phyloP scores from a whole-genome alignment of 2,329 filamentous ascomycete species.

The Metarhizium brunneum region DNA sequence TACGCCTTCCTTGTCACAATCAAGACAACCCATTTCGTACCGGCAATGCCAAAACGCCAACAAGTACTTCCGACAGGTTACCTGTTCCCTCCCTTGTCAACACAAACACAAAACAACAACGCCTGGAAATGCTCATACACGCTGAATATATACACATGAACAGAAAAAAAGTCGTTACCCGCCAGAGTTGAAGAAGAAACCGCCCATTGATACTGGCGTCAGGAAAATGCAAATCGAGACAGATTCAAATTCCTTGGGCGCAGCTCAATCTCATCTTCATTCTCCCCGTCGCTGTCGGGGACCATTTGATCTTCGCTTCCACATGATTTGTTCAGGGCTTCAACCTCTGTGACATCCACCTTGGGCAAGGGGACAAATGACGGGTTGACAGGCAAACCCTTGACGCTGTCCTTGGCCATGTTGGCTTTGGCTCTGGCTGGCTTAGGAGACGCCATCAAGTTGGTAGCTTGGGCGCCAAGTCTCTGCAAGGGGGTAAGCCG shows the following conservation, averaged over 20 bases:
- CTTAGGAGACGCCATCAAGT: slow-evolving; percentile 17
- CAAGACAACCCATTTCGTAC: neutral
- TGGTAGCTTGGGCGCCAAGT: slow-evolving; percentile 36
- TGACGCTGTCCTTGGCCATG: slow-evolving; percentile 16
- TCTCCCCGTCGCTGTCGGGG: slow-evolving; percentile 41
- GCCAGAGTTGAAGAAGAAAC: neutral
- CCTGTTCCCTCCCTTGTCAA: neutral
- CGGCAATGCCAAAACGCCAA: neutral
- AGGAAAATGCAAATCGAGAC: slow-evolving; percentile 36
- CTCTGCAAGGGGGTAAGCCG: slow-evolving; percentile 44
- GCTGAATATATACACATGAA: neutral
- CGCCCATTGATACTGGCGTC: neutral
- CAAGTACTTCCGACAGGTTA: neutral
- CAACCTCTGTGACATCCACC: slow-evolving; percentile 43
- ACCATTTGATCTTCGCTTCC: slow-evolving; percentile 51
- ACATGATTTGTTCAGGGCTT: slow-evolving; percentile 34
- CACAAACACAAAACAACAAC: slow-evolving; percentile 1
- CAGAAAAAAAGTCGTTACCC: neutral
- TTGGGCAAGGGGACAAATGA: slow-evolving; percentile 46
- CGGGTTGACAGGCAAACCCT: slow-evolving; percentile 38
- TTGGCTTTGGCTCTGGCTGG: slow-evolving; percentile 18
- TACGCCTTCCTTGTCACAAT: neutral
- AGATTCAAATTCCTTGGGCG: slow-evolving; percentile 32
- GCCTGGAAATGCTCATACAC: slow-evolving; percentile 5
- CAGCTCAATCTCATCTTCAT: slow-evolving; percentile 26